Evolutionary conservation across 108 stramenopile species (phyloP), one percentile per base, ranked within the genome.

Genomic region (Epithemia pelagica): DNA sequence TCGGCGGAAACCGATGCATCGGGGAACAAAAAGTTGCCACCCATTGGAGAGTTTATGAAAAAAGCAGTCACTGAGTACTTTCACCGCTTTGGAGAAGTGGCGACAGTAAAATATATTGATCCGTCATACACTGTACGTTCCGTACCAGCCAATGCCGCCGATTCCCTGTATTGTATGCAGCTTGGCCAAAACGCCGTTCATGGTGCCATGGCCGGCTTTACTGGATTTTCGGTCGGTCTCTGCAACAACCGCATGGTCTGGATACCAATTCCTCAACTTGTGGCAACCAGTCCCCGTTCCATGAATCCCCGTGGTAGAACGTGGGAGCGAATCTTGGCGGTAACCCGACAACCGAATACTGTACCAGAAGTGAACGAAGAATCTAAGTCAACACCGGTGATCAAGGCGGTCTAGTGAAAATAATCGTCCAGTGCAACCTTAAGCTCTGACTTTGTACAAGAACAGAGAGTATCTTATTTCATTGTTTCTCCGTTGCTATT

Each of bases 201-300:
- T 64, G 98, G 95, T 53, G 90, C 96, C 37, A 99, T 99, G 98
- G 98, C 97, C 7, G 98, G 98, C 24, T 97, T 83, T 73, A 98
- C 98, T 18, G 96, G 94, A 28, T 96, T 98, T 72, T 83, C 87
- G 1, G 95, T 96, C 21, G 98, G 96, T 24, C 64, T 99, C 26
- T 91, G 91, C 74, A 99, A 98, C 82, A 98, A 98, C 72, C 82
- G 91, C 21, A 92, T 92, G 89, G 96, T 96, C 19, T 75, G 85
- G 15, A 68, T 99, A 15, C 98, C 98, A 8, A 98, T 98, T 77
- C 89, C 95, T 18, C 78, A 94, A 59, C 71, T 99, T 46, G 92
- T 95, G 5, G 92, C 89, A 22, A 96, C 91, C 21, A 92, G 90
- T 30, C 98, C 98, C 18, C 84, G 97, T 5, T 75, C 76, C 51